Evolutionary conservation across 805 yeast genomes (phyloP), one percentile per base, ranked within the genome.

Genomic region (Aciculoconidium aculeatum): DNA sequence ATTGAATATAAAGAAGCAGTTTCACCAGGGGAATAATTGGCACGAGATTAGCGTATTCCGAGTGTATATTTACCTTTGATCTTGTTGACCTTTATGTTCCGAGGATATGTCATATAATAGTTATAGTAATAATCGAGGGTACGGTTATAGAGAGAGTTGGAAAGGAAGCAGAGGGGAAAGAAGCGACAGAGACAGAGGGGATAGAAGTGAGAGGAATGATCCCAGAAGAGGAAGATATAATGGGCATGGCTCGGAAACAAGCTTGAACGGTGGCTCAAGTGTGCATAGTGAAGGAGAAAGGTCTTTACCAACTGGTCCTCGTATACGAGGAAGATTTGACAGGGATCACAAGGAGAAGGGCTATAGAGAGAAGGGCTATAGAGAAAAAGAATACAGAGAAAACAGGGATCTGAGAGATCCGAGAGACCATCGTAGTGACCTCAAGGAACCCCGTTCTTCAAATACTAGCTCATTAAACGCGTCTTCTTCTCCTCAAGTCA

Each of bases 201-300:
- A n/a, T n/a, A n/a, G n/a, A n/a, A n/a, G n/a, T n/a, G n/a, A n/a
- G n/a, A n/a, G n/a, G n/a, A n/a, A n/a, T n/a, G n/a, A n/a, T n/a
- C n/a, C n/a, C n/a, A n/a, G n/a, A n/a, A 18, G 21, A n/a, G 21
- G 21, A 18, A n/a, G 21, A 8, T 18, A 18, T 18, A 18, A 18
- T 18, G 21, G 21, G 21, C n/a, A 18, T 18, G 10, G n/a, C n/a
- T 8, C 10, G 21, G 10, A n/a, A 18, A 18, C n/a, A n/a, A n/a
- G n/a, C n/a, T n/a, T n/a, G n/a, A n/a, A n/a, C n/a, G n/a, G n/a
- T n/a, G n/a, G n/a, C n/a, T n/a, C n/a, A n/a, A n/a, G n/a, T n/a
- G n/a, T n/a, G n/a, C n/a, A n/a, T n/a, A n/a, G n/a, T n/a, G n/a
- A n/a, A n/a, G n/a, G n/a, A n/a, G n/a, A n/a, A n/a, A n/a, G n/a